These are phyloP conservation scores for Pelargonium cotyledonis DNA, from an alignment of 441 rosid species.

Conservation along the genomic window DNA sequence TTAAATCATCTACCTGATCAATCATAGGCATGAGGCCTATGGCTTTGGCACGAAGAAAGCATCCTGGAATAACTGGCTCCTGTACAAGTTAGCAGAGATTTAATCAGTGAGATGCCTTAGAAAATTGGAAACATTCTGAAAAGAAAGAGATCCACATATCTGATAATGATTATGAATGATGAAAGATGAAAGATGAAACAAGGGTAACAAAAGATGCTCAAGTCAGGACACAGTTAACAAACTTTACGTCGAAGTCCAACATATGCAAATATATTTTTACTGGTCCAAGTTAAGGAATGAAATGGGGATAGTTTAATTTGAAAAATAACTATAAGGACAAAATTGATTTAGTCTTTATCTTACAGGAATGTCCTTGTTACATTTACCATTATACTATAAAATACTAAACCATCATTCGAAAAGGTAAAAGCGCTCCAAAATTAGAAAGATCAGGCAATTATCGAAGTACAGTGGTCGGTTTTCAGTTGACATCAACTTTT, in stretches of 20 bases:
- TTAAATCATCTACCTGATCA: slow-evolving; percentile 48
- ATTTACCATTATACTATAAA: not conserved
- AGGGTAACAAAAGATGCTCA: not conserved
- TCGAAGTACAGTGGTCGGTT: not conserved
- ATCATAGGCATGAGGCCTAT: slow-evolving; percentile 85
- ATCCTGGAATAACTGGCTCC: slow-evolving; percentile 81
- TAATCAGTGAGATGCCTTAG: not conserved
- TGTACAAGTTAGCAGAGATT: slow-evolving; percentile 16
- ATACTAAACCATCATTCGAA: not conserved
- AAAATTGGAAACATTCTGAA: not conserved
- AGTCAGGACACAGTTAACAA: not conserved
- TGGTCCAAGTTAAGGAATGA: not conserved
- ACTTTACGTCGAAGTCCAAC: not conserved
- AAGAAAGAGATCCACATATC: not conserved
- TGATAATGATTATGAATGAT: not conserved
- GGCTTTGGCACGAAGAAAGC: slow-evolving; percentile 76
- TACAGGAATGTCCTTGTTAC: not conserved
- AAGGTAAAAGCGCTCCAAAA: no score
- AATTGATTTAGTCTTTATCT: not conserved
- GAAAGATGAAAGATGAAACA: not conserved
- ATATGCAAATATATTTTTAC: not conserved
- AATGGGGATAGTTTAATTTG: not conserved
- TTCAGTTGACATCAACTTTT: not conserved
- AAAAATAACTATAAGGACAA: not conserved
- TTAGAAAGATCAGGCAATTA: no score